Percentiles rank a stretch among this genome's conserved stretches.
These are phyloP conservation scores for Achaetomium macrosporum DNA, from an alignment of 2,329 filamentous ascomycete genomes.

Conservation along the genomic window DNA sequence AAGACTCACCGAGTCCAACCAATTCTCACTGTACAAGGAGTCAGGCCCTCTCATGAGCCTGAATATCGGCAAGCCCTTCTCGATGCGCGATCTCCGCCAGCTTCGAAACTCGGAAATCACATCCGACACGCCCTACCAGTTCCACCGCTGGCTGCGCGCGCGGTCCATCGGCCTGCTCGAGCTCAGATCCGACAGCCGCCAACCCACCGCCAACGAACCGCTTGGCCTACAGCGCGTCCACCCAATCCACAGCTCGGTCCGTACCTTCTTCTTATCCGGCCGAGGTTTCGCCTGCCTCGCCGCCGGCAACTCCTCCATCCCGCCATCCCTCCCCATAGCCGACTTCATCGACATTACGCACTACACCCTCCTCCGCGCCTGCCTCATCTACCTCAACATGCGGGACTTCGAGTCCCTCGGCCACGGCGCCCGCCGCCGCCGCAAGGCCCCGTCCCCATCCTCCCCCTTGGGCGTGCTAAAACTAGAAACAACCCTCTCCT, in stretches of 20 bases:
- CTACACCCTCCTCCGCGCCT: constrained; percentile 28
- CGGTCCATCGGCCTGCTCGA: constrained; percentile 31
- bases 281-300: constrained; percentile 29
- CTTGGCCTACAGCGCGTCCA: constrained; percentile 29
- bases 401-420: constrained; percentile 29
- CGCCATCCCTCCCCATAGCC: constrained; percentile 10
- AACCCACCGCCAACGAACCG: constrained; percentile 19
- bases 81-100: constrained; percentile 25
- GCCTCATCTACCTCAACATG: constrained; percentile 31
- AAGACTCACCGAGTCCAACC: constrained; percentile 25
- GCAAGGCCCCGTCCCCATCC: background rate
- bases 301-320: constrained; percentile 9
- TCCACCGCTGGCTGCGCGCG: constrained; percentile 29
- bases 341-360: constrained; percentile 28
- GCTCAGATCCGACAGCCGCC: constrained; percentile 22
- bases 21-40: constrained; percentile 12
- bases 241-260: constrained; percentile 30
- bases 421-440: constrained; percentile 7
- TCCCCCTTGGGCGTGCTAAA: background rate
- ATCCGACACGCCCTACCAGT: constrained; percentile 28
- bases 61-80: constrained; percentile 24
- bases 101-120: constrained; percentile 25
- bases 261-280: constrained; percentile 30
- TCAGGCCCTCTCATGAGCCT: constrained; percentile 23
- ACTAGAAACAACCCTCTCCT: background rate